Evolutionary conservation across 2,329 filamentous ascomycete species (phyloP), one percentile per base, ranked within the genome.

Genomic region (Mariannaea sp.): DNA sequence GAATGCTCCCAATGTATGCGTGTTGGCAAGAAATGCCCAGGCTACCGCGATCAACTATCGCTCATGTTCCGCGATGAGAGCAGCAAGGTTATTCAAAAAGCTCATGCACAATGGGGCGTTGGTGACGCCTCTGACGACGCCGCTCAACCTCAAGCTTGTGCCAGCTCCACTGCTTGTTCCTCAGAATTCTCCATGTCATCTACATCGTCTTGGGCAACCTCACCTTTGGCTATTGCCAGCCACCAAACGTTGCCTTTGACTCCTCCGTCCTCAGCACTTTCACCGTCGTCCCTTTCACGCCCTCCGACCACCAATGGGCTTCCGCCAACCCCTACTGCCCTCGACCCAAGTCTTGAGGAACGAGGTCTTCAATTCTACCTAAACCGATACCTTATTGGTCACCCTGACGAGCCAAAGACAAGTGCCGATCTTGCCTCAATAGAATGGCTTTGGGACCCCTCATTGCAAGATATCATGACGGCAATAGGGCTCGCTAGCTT

Each of bases 41-140:
- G 84, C 6, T 87, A 87, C 62, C 77, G 84, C 59, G 83, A 87
- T 58, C 81, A 85, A 67, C 71, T 86, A 27, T 83, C 83, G 26
- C 73, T 87, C 52, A 81, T 87, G 78, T 87, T 87, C 66, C 81
- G 84, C 30, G 83, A 87, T 71, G 83, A 87, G 70, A 86, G 81
- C 62, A 80, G 75, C 60, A 82, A 85, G 62, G 83, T 86, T 39
- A 80, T 83, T 20, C 77, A 77, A 57, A 86, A 83, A 65, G 80
- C 80, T 16, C 79, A 81, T 49, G 79, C 78, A 20, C 79, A 75
- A 68, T 80, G 74, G 78, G 76, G 74, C 1, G 51, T 71, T 60
- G 52, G 60, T 63, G 65, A 68, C 17, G 54, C 58, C 20, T 32
- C 54, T 19, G 44, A 54, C 33, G 64, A 60, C 10, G 43, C 17